A percentile compares a stretch with the other conserved stretches of the same genome.
Conservation (phyloP, 495 filamentous ascomycete species). For the Podospora sp. region DNA sequence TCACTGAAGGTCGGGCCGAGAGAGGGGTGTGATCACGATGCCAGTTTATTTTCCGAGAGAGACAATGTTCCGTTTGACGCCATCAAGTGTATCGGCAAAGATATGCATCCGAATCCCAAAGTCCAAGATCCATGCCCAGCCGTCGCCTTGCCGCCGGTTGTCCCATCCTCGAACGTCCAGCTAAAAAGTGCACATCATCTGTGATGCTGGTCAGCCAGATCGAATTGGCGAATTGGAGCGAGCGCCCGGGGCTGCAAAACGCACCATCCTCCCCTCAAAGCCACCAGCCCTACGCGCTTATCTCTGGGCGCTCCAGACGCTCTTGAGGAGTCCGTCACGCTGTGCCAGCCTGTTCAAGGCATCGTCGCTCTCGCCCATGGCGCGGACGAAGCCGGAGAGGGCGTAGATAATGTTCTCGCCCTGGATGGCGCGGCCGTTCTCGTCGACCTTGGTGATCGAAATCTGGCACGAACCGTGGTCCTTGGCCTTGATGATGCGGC, state of each 20-base stretch:
- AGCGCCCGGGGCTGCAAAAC: not conserved
- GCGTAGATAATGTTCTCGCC: conserved; percentile 97
- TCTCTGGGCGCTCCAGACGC: conserved; percentile 87
- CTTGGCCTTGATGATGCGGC: conserved; percentile 99
- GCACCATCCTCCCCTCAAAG: conserved; percentile 32
- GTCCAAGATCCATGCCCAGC: conserved; percentile 31
- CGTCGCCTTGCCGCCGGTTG: conserved; percentile 33
- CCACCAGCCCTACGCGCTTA: conserved; percentile 45
- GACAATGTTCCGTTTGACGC: conserved; percentile 41
- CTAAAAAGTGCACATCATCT: conserved; percentile 33
- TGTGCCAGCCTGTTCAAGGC: conserved; percentile 92
- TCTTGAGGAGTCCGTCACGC: conserved; percentile 94
- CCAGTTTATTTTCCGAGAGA: conserved; percentile 40
- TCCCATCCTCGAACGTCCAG: conserved; percentile 29
- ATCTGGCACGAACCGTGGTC: conserved; percentile 94
- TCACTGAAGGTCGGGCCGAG: conserved; percentile 11
- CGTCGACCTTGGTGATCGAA: conserved; percentile 90
- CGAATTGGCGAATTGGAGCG: not conserved
- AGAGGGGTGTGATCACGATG: conserved; percentile 30
- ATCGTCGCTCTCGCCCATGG: conserved; percentile 98
- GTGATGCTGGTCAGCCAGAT: not conserved
- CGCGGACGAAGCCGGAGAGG: conserved; percentile 94
- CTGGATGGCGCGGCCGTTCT: conserved; percentile 90
- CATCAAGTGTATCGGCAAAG: conserved; percentile 34
- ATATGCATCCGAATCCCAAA: conserved; percentile 26